These are phyloP conservation scores for Boletus rex-veris DNA, from an alignment of 768 basidiomycete genomes.

Conservation along the genomic window DNA sequence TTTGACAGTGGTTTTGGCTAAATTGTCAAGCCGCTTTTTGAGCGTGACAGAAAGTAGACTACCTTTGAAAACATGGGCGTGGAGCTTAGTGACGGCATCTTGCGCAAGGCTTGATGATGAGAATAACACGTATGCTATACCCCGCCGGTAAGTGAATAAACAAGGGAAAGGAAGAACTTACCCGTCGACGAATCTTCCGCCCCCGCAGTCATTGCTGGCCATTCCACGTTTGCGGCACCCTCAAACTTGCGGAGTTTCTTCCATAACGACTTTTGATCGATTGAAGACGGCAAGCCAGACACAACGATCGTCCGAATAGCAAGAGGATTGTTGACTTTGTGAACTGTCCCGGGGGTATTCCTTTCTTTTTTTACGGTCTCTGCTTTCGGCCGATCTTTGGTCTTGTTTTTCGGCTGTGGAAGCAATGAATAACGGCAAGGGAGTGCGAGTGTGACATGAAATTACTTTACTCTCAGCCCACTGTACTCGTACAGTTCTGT, in stretches of 20 bases:
- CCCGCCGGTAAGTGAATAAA: neutral
- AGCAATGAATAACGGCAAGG: neutral
- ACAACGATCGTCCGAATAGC: constrained; percentile 80
- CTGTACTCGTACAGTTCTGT: constrained; percentile 66
- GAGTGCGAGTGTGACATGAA: neutral
- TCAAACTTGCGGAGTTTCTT: constrained; percentile 81
- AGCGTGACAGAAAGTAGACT: constrained; percentile 79
- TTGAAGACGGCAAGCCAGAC: constrained; percentile 61
- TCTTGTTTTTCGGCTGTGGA: constrained; percentile 42
- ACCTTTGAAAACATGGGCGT: constrained; percentile 93
- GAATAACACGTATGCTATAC: constrained; percentile 73
- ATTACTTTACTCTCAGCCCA: constrained; percentile 80
- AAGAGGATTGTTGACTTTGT: constrained; percentile 59
- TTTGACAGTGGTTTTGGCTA: constrained; percentile 46
- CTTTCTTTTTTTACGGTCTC: constrained; percentile 35
- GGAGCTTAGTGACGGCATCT: constrained; percentile 73
- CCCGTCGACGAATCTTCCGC: constrained; percentile 55
- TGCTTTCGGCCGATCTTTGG: constrained; percentile 31
- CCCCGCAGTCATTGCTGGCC: constrained; percentile 48
- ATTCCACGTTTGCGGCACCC: constrained; percentile 74
- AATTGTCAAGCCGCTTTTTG: constrained; percentile 77
- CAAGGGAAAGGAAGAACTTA: constrained; percentile 15
- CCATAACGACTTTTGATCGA: constrained; percentile 70
- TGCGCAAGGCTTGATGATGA: constrained; percentile 61
- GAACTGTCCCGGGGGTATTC: constrained; percentile 37